These are phyloP conservation scores for Aspergillus ostianus DNA, from an alignment of 495 filamentous ascomycete genomes.

Conservation along the genomic window DNA sequence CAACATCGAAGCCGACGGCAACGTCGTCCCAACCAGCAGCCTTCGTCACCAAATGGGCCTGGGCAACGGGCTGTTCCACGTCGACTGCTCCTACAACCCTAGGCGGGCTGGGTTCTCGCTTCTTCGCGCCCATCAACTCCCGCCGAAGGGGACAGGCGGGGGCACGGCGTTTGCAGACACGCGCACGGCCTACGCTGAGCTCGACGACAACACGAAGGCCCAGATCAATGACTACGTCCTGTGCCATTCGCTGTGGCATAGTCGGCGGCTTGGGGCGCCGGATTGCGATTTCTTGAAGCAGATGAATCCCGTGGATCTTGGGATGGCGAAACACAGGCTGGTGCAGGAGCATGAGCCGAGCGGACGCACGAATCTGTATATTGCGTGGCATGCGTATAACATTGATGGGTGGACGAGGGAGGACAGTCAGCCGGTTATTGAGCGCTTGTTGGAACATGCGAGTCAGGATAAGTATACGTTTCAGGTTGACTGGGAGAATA, in stretches of 20 bases:
- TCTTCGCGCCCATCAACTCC: constrained; percentile 50
- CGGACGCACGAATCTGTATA: constrained; percentile 53
- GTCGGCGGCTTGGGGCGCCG: constrained; percentile 51
- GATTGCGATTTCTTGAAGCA: constrained; percentile 41
- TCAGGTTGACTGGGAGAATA: constrained; percentile 46
- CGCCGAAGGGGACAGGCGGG: constrained; percentile 50
- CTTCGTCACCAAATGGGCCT: constrained; percentile 21
- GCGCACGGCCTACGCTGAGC: constrained; percentile 52
- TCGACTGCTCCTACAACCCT: constrained; percentile 60
- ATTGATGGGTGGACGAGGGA: constrained; percentile 46
- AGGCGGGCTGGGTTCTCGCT: constrained; percentile 55
- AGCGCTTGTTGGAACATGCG: constrained; percentile 44
- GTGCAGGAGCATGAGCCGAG: constrained; percentile 53
- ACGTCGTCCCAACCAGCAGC: constrained; percentile 39
- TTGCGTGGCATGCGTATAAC: constrained; percentile 56
- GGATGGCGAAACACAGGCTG: constrained; percentile 50
- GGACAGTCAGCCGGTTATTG: constrained; percentile 37
- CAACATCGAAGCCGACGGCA: constrained; percentile 48
- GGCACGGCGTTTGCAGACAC: constrained; percentile 60
- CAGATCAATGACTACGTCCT: constrained; percentile 52
- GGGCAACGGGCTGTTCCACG: constrained; percentile 60
- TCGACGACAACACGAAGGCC: constrained; percentile 37
- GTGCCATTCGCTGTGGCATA: constrained; percentile 53
- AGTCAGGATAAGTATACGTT: constrained; percentile 50
- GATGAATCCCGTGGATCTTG: constrained; percentile 39